Conservation (phyloP, 2,329 filamentous ascomycete genomes). For the Botrytis aclada region DNA sequence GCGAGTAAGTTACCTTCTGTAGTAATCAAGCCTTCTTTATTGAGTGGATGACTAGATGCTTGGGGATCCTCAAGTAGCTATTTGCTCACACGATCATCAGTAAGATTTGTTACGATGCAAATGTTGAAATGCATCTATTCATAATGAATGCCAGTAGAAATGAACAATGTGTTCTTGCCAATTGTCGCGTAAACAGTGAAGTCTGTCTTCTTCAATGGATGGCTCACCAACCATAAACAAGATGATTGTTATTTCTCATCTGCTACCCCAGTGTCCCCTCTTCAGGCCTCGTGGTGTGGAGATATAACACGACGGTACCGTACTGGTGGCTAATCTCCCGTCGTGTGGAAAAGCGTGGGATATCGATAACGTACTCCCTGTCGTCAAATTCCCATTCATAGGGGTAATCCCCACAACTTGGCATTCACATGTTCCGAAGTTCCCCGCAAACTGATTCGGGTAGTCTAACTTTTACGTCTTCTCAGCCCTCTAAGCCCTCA, state of each 20-base stretch:
- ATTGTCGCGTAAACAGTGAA: neutral
- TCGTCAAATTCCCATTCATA: slow-evolving; percentile 2
- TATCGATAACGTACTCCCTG: slow-evolving; percentile 1
- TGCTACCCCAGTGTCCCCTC: neutral
- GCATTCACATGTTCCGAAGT: slow-evolving; percentile 20
- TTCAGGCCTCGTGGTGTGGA: neutral
- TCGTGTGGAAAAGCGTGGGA: neutral
- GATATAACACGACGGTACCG: neutral
- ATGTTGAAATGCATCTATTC: neutral
- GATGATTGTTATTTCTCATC: neutral
- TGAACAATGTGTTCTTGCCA: neutral
- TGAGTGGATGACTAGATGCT: neutral
- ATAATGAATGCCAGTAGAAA: neutral
- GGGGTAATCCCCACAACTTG: slow-evolving; percentile 14
- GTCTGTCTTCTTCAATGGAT: neutral
- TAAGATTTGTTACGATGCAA: neutral
- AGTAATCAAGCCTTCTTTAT: neutral
- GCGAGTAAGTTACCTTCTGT: neutral
- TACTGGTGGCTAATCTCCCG: slow-evolving; percentile 3
- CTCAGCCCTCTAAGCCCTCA: neutral
- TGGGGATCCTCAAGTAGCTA: neutral
- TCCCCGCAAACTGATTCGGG: slow-evolving; percentile 18
- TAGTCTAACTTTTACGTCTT: neutral
- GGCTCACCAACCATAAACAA: neutral
- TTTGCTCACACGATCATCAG: slow-evolving; percentile 7